phyloP scores from a whole-genome alignment of 2,329 filamentous ascomycete species.

The Clathrospora elynae region DNA sequence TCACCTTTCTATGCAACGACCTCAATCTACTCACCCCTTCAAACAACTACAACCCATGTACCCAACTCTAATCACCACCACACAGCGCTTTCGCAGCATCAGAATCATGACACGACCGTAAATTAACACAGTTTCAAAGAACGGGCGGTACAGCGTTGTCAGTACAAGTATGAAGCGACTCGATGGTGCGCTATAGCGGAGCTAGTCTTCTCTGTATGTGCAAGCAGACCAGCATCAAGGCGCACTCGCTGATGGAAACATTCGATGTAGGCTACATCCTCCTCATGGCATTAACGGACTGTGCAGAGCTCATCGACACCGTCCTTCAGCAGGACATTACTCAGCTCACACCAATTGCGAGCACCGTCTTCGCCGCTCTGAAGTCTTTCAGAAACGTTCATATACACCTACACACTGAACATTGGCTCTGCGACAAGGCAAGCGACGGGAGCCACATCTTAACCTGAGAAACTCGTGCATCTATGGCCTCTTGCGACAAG shows the following conservation, averaged over 20 bases:
- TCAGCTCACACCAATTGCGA: neutral
- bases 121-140: too few species aligned
- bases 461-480: neutral
- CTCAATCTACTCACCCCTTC: too few species aligned
- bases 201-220: neutral
- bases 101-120: too few species aligned
- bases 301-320: neutral
- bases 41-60: too few species aligned
- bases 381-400: slow-evolving; percentile 6
- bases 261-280: slow-evolving; percentile 7
- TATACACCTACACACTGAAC: slow-evolving; percentile 8
- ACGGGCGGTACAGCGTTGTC: too few species aligned
- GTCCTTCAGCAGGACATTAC: neutral
- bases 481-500: slow-evolving; percentile 4
- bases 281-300: slow-evolving; percentile 1
- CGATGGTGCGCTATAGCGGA: too few species aligned
- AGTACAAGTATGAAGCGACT: too few species aligned
- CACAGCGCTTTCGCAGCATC: too few species aligned
- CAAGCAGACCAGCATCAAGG: slow-evolving; percentile 4
- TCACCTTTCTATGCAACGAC: too few species aligned
- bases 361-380: slow-evolving; percentile 10
- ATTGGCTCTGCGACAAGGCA: neutral
- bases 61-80: too few species aligned
- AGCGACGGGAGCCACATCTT: neutral
- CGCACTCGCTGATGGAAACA: slow-evolving; percentile 4